Evolutionary conservation across 139 green algal genomes (phyloP).

Genomic region (Eudorina sp.): DNA sequence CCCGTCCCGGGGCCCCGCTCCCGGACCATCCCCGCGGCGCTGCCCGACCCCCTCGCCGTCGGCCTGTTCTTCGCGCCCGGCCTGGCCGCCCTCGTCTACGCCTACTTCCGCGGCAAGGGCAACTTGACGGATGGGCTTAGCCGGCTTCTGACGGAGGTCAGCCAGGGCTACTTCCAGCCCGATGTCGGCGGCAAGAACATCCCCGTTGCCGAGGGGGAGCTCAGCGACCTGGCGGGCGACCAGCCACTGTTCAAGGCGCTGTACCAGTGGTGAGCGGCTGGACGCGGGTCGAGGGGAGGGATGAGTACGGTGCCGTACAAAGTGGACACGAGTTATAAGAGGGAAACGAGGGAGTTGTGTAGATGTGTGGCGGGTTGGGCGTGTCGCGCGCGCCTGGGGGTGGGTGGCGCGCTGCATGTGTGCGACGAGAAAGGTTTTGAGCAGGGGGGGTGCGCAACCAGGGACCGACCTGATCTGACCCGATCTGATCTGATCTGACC

Average conservation of each 20-base stretch:
- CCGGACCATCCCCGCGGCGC: background rate
- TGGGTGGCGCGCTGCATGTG: too few relatives aligned
- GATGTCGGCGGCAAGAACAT: slow-evolving; percentile 92
- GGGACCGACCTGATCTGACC: too few relatives aligned
- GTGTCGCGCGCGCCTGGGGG: too few relatives aligned
- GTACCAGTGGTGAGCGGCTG: slow-evolving; percentile 95
- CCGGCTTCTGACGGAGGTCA: slow-evolving; percentile 81
- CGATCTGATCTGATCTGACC: too few relatives aligned
- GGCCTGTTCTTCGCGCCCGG: slow-evolving; percentile 86
- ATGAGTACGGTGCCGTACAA: too few relatives aligned
- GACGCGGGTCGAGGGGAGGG: too few relatives aligned
- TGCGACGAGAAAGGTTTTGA: too few relatives aligned
- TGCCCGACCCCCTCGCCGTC: slow-evolving; percentile 56
- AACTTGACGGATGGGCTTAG: slow-evolving; percentile 89
- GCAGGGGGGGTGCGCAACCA: too few relatives aligned
- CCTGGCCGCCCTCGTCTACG: slow-evolving; percentile 72
- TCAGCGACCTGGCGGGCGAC: slow-evolving; percentile 92
- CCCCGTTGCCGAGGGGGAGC: slow-evolving; percentile 85
- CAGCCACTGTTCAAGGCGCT: slow-evolving; percentile 95
- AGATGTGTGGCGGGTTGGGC: too few relatives aligned
- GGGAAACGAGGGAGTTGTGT: too few relatives aligned
- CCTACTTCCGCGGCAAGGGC: slow-evolving; percentile 84
- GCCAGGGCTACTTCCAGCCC: slow-evolving; percentile 90
- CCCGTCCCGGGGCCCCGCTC: background rate
- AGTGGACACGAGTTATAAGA: too few relatives aligned